phyloP scores from a whole-genome alignment of 495 filamentous ascomycete species.

The Thozetella sp. region DNA sequence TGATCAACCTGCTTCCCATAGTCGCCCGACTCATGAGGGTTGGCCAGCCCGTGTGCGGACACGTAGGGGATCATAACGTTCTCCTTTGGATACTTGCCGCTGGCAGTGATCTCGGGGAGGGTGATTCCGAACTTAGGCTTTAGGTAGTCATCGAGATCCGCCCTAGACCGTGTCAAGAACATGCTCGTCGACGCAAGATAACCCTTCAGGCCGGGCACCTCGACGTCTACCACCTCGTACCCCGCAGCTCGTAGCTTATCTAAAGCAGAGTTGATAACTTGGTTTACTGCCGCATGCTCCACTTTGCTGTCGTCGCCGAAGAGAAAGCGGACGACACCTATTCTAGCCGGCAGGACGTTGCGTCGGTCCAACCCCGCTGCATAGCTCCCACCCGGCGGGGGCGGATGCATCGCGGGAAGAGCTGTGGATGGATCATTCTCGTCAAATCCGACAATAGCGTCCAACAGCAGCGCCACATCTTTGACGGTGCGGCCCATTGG shows the following conservation, averaged over 20 bases:
- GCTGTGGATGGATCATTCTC: conserved; percentile 25
- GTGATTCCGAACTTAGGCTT: conserved; percentile 19
- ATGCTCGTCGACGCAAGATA: not conserved
- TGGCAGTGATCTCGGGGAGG: conserved; percentile 14
- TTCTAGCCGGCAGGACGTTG: not conserved
- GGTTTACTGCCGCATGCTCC: not conserved
- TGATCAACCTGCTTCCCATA: conserved; percentile 18
- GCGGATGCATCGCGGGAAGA: conserved; percentile 17
- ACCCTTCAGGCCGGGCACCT: conserved; percentile 10
- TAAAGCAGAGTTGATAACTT: conserved; percentile 22
- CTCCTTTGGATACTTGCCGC: conserved; percentile 9
- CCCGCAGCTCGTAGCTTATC: conserved; percentile 14
- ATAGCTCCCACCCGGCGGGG: conserved; percentile 26
- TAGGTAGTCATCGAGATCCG: conserved; percentile 29
- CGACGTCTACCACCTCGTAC: conserved; percentile 23
- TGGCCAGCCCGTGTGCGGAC: conserved; percentile 12
- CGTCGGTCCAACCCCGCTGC: conserved; percentile 22
- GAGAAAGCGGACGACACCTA: not conserved
- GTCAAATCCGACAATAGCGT: conserved; percentile 34
- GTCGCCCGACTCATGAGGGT: conserved; percentile 18
- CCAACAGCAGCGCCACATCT: conserved; percentile 33
- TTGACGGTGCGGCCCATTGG: conserved; percentile 35
- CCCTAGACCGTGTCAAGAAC: not conserved
- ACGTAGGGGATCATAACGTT: conserved; percentile 16
- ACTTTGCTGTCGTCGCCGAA: not conserved